phyloP scores from a whole-genome alignment of 2,329 filamentous ascomycete species.

The Fusarium keratoplasticum region DNA sequence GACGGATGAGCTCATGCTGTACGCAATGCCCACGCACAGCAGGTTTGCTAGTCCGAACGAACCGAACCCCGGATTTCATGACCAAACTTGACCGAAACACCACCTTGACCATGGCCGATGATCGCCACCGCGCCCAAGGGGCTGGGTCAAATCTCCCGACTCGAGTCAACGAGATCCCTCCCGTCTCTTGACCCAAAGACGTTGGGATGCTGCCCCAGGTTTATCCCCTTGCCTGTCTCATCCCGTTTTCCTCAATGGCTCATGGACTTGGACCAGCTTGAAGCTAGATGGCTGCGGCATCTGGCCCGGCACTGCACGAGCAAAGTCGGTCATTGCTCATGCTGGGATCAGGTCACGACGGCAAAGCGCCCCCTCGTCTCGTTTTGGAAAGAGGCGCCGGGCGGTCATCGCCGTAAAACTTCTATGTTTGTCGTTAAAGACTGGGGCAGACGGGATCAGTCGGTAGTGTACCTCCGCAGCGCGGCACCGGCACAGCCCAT shows the following conservation, averaged over 20 bases:
- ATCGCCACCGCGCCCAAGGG: constrained; percentile 14
- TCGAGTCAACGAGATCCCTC: constrained; percentile 6
- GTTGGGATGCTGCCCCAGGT: background rate
- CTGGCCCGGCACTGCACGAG: constrained; percentile 7
- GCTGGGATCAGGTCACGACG: constrained; percentile 11
- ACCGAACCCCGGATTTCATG: constrained; percentile 17
- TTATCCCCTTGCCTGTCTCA: constrained; percentile 4
- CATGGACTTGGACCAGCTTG: background rate
- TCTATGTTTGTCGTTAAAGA: constrained; percentile 15
- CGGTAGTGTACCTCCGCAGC: background rate
- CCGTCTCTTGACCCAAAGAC: background rate
- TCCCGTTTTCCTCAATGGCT: background rate
- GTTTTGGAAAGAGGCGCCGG: constrained; percentile 30
- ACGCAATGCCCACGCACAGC: constrained; percentile 6
- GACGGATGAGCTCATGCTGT: background rate
- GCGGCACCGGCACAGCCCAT: constrained; percentile 4
- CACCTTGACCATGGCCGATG: constrained; percentile 2
- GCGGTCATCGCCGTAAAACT: constrained; percentile 27
- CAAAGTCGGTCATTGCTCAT: background rate
- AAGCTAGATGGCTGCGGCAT: background rate
- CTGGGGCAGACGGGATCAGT: background rate
- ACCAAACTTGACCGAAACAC: constrained; percentile 2
- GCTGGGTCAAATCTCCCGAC: constrained; percentile 19
- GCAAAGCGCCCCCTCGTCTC: constrained; percentile 8
- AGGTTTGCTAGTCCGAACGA: constrained; percentile 2